Evolutionary conservation across 345 rosid genomes (phyloP), one percentile per base, ranked within the genome.

Genomic region (Aurinia saxatilis): DNA sequence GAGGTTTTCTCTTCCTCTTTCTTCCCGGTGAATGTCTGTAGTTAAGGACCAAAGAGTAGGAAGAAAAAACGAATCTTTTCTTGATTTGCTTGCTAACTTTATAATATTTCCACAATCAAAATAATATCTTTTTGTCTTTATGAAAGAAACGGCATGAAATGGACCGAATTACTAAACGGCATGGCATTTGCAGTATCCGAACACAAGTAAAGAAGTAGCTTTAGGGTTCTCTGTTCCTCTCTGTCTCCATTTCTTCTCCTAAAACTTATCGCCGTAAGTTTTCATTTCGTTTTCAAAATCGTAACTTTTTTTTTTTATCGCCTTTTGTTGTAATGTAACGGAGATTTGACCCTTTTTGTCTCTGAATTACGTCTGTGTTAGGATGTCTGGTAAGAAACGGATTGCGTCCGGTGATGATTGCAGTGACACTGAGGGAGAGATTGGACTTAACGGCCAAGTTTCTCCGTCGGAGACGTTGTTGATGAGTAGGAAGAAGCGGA

Each of bases 121-220:
- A n/a, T n/a, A n/a, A 5, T 27, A 27, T 27, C 31, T 27, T 27
- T 27, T 27, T 27, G 31, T 27, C 31, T 27, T 23, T 4, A 27
- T 27, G 31, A 27, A 27, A n/a, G n/a, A n/a, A 27, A 27, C 29
- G 59, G 44, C 68, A 64, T 64, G 68, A n/a, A 31, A 1, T 31
- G 2, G 1, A 25, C 15, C 17, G 8, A 48, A 17, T 19, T 7
- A 10, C 31, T 14, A 51, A 40, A 19, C 60, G 59, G 60, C 68
- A 64, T 52, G 68, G 42, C 18, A 13, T 11, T 52, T 64, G 45
- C 60, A 5, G 46, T 37, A 36, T 15, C 25, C 8, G 25, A 27
- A 27, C 1, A 27, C 31, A 27, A 27, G 7, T 27, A 27, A 27
- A 27, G 31, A 6, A 27, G 7, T 27, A 27, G 6, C 31, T 27